Evolutionary conservation across 768 basidiomycete species (phyloP), one percentile per base, ranked within the genome.

Genomic region (Suillus americanus): DNA sequence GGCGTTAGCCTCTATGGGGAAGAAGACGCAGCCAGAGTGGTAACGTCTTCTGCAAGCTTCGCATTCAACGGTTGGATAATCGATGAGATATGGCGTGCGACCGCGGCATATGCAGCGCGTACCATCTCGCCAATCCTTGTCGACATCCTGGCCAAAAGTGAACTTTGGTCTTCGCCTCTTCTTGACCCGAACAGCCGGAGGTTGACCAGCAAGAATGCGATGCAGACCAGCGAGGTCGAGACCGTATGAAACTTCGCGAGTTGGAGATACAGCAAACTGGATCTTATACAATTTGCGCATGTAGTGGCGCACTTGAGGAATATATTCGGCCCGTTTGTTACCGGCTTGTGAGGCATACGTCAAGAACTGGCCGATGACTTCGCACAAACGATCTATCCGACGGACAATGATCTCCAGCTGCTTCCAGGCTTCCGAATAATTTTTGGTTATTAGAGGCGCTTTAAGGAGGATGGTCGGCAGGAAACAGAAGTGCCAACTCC

Each of bases 271-370:
- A n/a, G 89, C 88, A 71, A 95, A 94, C 76, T 94, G 92, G 61
- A 95, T 91, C 78, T 88, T 90, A 81, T 89, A 94, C 18, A 94
- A 79, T 78, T 95, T 95, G 68, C 92, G 89, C 91, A 95, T 93
- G 74, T 89, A 94, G 74, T 95, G 93, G 38, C 92, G 86, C 14
- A 94, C 91, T 74, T 93, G 92, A 18, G 89, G 84, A 46, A 94
- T 88, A 69, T 89, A 90, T 62, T 91, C 90, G 4, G 82, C 78
- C n/a, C 87, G 85, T 71, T 92, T 92, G 65, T 93, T 90, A 41
- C 82, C 82, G 38, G 85, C 81, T 69, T 87, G 84, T 1, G 87
- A 86, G 16, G 89, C 89, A 69, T 85, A 92, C 3, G 89, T 82
- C 62, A 94, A 76, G 77, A 95, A 94, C 73, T 91, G 89, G 8